A percentile compares a stretch with the other conserved stretches of the same genome.
phyloP scores from a whole-genome alignment of 129 eudicot species.

The Flaveria trinervia region DNA sequence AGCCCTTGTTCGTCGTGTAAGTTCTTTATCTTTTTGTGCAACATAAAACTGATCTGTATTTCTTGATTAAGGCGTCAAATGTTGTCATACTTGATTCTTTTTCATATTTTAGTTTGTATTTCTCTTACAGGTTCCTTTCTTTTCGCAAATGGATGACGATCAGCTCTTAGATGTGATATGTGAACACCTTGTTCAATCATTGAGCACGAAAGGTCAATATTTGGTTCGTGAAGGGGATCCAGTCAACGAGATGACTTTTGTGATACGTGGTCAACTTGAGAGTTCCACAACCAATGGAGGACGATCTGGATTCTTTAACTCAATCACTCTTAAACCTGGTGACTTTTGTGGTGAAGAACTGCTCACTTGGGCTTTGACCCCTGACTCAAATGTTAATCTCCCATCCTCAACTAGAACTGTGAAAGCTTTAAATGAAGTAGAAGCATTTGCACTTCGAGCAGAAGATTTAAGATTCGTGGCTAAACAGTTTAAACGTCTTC shows the following conservation, averaged over 20 bases:
- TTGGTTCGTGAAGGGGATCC: slow-evolving; percentile 72
- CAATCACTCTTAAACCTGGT: slow-evolving; percentile 58
- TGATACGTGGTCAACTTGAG: slow-evolving; percentile 68
- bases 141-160: slow-evolving; percentile 68
- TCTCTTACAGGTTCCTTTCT: slow-evolving; percentile 55
- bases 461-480: slow-evolving; percentile 77
- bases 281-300: slow-evolving; percentile 73
- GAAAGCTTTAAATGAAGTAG: slow-evolving; percentile 62
- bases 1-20: slow-evolving; percentile 71
- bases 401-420: slow-evolving; percentile 84
- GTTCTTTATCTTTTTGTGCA: slow-evolving; percentile 16
- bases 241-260: slow-evolving; percentile 61
- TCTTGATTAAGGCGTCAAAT: no score
- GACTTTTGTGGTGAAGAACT: slow-evolving; percentile 83
- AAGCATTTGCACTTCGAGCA: slow-evolving; percentile 79
- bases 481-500: slow-evolving; percentile 68
- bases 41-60: background rate
- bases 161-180: slow-evolving; percentile 68
- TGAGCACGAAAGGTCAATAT: slow-evolving; percentile 61
- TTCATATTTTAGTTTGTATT: background rate
- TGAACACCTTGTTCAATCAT: slow-evolving; percentile 56
- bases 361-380: slow-evolving; percentile 67
- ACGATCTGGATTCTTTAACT: slow-evolving; percentile 58
- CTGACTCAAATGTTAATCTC: slow-evolving; percentile 50
- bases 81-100: background rate